Base-by-base conservation (phyloP, 345 rosid species). In the Acer campestre region DNA sequence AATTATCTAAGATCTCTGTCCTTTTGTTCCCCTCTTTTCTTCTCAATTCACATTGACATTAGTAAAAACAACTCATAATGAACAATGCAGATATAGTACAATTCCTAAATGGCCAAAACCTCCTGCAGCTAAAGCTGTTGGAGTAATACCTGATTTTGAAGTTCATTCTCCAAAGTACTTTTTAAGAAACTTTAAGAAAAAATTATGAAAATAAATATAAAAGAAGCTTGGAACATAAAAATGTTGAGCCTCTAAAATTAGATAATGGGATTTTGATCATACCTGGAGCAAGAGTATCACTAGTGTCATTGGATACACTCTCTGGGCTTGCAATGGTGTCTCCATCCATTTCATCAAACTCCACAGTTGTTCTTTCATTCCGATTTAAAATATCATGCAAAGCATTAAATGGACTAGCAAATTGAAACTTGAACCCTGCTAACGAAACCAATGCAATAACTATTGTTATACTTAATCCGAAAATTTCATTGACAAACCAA, bases 341-440 rank as follows among this genome's bases (percentile, higher is more conserved):
- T 55, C n/a, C 61, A 81, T 80, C 87, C 40, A 59, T 51, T 23
- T 68, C 83, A 65, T 67, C 65, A 3, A 80, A 53, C 55, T 80
- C 77, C 20, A 20, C 70, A 10, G 22, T 48, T 71, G 79, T 82
- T 56, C 62, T 81, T 55, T 71, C 85, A 10, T 64, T 81, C 70
- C 75, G 58, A 77, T 76, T 80, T 17, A 79, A 75, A 62, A 75
- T 58, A 59, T 65, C 83, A 80, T 68, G 77, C 42, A 70, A 29
- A 79, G 68, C 68, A 68, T 46, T 80, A 31, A 81, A 65, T 1
- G 90, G 85, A 74, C 71, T 75, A 35, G 78, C 77, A 70, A 89
- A 69, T 17, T 63, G 56, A 44, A 84, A 86, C 75, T 78, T 85
- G 80, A 86, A 85, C 64, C 95, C 97, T 93, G 88, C 38, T 61